Percentiles rank a stretch among this genome's conserved stretches.
phyloP scores from a whole-genome alignment of 108 stramenopile genomes.

The Nitzschia sp. region DNA sequence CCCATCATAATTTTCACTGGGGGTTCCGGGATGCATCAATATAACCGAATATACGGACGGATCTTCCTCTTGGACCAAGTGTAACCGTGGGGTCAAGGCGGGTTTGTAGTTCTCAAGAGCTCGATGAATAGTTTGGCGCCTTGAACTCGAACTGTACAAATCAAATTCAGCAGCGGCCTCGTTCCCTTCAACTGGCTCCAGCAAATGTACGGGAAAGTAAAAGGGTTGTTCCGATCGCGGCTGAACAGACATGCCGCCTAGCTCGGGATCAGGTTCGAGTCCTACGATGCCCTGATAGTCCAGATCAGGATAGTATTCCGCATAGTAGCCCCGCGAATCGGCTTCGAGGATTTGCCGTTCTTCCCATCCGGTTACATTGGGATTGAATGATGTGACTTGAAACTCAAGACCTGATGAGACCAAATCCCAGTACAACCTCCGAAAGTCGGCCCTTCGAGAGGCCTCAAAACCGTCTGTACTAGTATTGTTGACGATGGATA shows the following conservation, averaged over 20 bases:
- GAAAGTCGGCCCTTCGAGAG: slow-evolving; percentile 30
- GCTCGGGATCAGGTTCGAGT: slow-evolving; percentile 20
- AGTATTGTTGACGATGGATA: not conserved
- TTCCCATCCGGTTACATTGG: slow-evolving; percentile 29
- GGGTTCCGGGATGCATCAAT: slow-evolving; percentile 26
- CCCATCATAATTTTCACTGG: not conserved
- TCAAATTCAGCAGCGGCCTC: slow-evolving; percentile 53
- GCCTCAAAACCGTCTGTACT: not conserved
- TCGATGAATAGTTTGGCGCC: slow-evolving; percentile 25
- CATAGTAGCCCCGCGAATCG: slow-evolving; percentile 29
- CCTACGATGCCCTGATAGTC: slow-evolving; percentile 35
- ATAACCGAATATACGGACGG: slow-evolving; percentile 25
- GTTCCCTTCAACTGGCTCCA: slow-evolving; percentile 53
- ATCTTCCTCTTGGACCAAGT: slow-evolving; percentile 13
- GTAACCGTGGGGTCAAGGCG: slow-evolving; percentile 27
- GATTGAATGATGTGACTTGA: slow-evolving; percentile 34
- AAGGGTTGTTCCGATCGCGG: slow-evolving; percentile 9
- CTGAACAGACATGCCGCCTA: slow-evolving; percentile 16
- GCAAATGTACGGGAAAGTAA: slow-evolving; percentile 51
- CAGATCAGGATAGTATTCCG: slow-evolving; percentile 34
- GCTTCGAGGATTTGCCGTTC: slow-evolving; percentile 29
- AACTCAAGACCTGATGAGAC: slow-evolving; percentile 22
- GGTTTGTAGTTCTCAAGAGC: slow-evolving; percentile 14
- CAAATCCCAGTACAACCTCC: slow-evolving; percentile 40
- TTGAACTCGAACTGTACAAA: slow-evolving; percentile 16